Conservation (phyloP, 148 eudicot species). For the Spergularia bocconei region DNA sequence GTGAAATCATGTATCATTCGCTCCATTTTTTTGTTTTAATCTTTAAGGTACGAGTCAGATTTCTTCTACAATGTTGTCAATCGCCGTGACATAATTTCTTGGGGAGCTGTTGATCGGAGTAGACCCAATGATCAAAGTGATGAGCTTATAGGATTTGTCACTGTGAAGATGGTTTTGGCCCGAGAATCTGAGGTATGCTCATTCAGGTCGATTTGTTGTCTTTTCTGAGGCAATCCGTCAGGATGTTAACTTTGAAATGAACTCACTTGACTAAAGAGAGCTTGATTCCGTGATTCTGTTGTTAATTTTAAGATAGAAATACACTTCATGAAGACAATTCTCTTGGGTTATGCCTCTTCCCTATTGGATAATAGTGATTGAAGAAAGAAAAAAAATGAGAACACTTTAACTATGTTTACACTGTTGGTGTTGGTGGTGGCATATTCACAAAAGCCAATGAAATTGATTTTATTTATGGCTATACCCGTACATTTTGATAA, state of each 20-base stretch:
- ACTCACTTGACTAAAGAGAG: too few species aligned
- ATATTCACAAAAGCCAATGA: too few species aligned
- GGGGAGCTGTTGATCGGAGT: constrained; percentile 97
- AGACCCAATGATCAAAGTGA: constrained; percentile 62
- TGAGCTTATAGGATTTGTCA: constrained; percentile 90
- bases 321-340: not conserved
- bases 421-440: not conserved
- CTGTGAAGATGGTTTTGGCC: constrained; percentile 62
- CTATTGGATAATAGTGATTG: too few species aligned
- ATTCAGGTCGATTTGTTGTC: not conserved
- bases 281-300: too few species aligned
- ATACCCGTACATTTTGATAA: not conserved
- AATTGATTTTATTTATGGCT: not conserved
- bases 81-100: constrained; percentile 69
- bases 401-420: not conserved
- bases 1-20: not conserved
- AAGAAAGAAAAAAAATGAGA: not conserved
- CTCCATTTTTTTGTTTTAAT: not conserved
- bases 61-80: constrained; percentile 79
- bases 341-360: not conserved
- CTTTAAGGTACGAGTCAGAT: constrained; percentile 79
- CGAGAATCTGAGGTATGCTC: constrained; percentile 84
- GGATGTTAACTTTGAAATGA: not conserved
- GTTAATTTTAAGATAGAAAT: too few species aligned
- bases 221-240: too few species aligned